Evolutionary conservation across 2,329 filamentous ascomycete species (phyloP).

Genomic region (Fusarium pseudocircinatum): DNA sequence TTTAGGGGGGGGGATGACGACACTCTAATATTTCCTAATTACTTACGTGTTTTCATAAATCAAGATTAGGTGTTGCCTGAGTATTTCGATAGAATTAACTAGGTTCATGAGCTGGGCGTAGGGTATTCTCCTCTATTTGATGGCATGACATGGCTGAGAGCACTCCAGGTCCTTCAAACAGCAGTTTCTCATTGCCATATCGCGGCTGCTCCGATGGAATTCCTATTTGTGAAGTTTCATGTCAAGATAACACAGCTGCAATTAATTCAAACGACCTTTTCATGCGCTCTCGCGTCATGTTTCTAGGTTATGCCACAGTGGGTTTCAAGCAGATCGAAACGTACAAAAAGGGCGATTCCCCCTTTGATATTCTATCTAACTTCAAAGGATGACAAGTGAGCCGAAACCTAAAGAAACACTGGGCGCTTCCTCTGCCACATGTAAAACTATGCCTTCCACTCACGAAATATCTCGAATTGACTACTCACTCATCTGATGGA

Average conservation of each 20-base stretch:
- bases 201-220: background rate
- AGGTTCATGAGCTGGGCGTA: background rate
- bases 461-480: background rate
- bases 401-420: background rate
- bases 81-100: background rate
- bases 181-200: background rate
- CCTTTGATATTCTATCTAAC: background rate
- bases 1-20: background rate
- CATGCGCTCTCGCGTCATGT: conserved; percentile 28
- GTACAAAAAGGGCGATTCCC: conserved; percentile 21
- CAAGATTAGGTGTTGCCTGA: background rate
- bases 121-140: background rate
- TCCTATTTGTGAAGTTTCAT: background rate
- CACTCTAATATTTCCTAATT: background rate
- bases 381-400: background rate
- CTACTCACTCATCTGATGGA: background rate
- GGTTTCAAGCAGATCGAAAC: background rate
- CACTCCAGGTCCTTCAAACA: background rate
- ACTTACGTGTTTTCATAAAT: background rate
- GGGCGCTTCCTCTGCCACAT: background rate
- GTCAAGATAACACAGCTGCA: background rate
- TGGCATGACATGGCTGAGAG: background rate
- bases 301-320: conserved; percentile 33
- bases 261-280: background rate
- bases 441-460: background rate